Evolutionary conservation across 306 rosid genomes (phyloP), one percentile per base, ranked within the genome.

Genomic region (Rosa persica): DNA sequence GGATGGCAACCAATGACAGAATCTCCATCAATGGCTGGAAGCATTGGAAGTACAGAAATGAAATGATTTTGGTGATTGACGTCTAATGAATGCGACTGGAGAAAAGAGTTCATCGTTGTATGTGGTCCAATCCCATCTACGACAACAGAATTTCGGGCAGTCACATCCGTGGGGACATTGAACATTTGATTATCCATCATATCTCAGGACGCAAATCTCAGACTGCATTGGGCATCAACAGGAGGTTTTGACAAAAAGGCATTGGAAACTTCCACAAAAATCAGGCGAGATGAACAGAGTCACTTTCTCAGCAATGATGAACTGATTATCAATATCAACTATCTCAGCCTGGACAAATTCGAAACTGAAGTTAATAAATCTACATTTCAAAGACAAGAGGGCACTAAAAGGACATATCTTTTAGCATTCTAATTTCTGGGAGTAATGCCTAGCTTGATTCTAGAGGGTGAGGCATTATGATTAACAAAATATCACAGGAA

Each of bases 161-260:
- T 64, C 84, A 84, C 80, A 76, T 83, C 82, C 60, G 70, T 23
- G 34, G 86, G 76, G 62, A 72, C 80, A 81, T 23, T 76, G 80
- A 77, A 83, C 58, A 77, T 72, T 67, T 81, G 86, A 72, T 88
- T 73, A 77, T 86, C 92, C 93, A 88, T 88, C 72, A 30, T 76
- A 49, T 48, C 57, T 30, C 6, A 13, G 40, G 48, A 62, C 58
- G 8, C 47, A 44, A 61, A 27, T 10, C 40, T 47, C 72, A 38
- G 46, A 62, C 15, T 25, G 49, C 73, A 72, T 48, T 27, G 7
- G 38, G 8, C 64, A 72, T 47, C 42, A 39, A 47, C 66, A 5
- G 16, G 39, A 72, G 69, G 27, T 62, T 47, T 49, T 8, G 36
- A 39, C 54, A 17, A 67, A 67, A 39, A 12, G 15, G 23, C 71